These are phyloP conservation scores for Trichosporon coremiiforme DNA, from an alignment of 1,284 basidiomycete genomes.

Conservation along the genomic window DNA sequence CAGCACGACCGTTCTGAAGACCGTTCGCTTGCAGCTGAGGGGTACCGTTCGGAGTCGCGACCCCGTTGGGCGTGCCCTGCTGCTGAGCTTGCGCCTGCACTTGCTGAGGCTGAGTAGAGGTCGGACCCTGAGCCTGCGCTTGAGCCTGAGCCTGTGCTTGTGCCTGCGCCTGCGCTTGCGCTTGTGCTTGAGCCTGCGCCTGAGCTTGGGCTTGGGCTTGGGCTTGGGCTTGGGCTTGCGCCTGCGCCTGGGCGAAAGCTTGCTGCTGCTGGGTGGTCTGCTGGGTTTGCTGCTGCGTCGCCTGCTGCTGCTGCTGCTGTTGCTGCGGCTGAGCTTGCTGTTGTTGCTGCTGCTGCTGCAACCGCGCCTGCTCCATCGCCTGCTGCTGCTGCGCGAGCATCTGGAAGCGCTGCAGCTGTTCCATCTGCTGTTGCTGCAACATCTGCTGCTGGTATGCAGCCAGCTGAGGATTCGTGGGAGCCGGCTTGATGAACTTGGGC, in stretches of 20 bases:
- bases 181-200: constrained; percentile 19
- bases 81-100: background rate
- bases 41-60: constrained; percentile 28
- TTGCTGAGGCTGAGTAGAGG: background rate
- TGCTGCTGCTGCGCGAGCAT: constrained; percentile 46
- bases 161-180: constrained; percentile 19
- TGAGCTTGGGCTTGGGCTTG: constrained; percentile 18
- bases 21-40: constrained; percentile 27
- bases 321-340: constrained; percentile 23
- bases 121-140: constrained; percentile 23
- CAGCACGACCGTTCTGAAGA: constrained; percentile 24
- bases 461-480: constrained; percentile 40
- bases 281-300: constrained; percentile 21
- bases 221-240: constrained; percentile 19
- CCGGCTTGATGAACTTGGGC: constrained; percentile 51
- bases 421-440: constrained; percentile 49
- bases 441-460: constrained; percentile 40
- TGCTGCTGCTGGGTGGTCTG: constrained; percentile 24
- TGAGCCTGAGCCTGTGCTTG: constrained; percentile 32
- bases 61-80: constrained; percentile 24
- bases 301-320: constrained; percentile 19
- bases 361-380: constrained; percentile 36
- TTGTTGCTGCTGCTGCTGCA: constrained; percentile 41
- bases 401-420: constrained; percentile 49
- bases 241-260: constrained; percentile 22